Base-by-base conservation (phyloP, 2,329 filamentous ascomycete genomes). In the Colletotrichum musicola region DNA sequence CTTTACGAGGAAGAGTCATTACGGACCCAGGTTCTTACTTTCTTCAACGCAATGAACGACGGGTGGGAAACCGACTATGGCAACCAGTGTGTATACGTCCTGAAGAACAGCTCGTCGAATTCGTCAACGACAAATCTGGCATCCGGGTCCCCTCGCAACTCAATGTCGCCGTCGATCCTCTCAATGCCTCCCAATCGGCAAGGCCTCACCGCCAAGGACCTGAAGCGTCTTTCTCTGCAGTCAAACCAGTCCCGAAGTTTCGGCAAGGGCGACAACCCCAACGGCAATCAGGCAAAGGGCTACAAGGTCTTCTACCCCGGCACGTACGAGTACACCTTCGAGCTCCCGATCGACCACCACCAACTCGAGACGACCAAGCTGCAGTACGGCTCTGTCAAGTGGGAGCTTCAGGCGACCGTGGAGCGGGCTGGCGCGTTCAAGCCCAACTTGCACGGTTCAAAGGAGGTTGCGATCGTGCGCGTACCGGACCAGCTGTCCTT, bases 381-480 rank as follows among this genome's bases (percentile, higher is more conserved):
- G 40, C 94, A 95, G 62, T 90, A 95, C 55, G 95, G 94, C 9
- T 93, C 89, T 3, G 94, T 97, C 30, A 93, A 92, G 73, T 98
- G 97, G 85, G 93, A 96, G 74, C 83, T 98, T 6, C 93, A 97
- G 76, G 93, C 93, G 0, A 90, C 89, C 4, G 88, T 98, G 6
- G 94, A 97, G 79, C 90, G 95, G 64, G 90, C 94, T 3, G 95
- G 95, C 3, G 93, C 95, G 14, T 97, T 98, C 83, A 93, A 95
- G 75, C 92, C 94, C 2, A 97, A 97, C 73, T 83, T 98, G 2
- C 86, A 94, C 64, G 95, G 95, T 46, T 86, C 84, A 50, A 93
- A 94, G 77, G 94, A 97, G 78, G 90, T 98, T 3, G 88, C 87
- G 9, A 89, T 98, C 55, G 93, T 97, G 61, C 91, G 95, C 51